A percentile compares a stretch with the other conserved stretches of the same genome.
Evolutionary conservation across 2,329 filamentous ascomycete species (phyloP).

Genomic region (Eutypa lata): DNA sequence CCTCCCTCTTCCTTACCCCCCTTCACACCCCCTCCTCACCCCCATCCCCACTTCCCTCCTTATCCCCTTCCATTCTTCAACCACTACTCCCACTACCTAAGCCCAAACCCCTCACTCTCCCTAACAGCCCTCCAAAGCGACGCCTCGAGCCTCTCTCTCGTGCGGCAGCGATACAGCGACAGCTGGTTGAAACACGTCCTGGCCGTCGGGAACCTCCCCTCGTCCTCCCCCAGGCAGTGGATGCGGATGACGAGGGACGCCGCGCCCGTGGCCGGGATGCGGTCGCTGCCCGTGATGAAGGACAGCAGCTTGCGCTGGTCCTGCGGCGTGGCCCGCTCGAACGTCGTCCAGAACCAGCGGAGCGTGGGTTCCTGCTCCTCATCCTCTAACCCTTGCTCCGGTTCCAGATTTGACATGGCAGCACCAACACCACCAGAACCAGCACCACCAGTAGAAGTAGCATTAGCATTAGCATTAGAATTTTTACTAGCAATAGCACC

Average conservation of each 20-base stretch:
- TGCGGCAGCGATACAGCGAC: slow-evolving; percentile 69
- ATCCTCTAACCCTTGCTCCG: too few species aligned
- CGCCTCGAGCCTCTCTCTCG: slow-evolving; percentile 62
- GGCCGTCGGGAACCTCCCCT: slow-evolving; percentile 74
- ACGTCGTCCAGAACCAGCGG: slow-evolving; percentile 86
- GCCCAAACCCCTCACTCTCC: slow-evolving; percentile 87
- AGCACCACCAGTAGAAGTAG: too few species aligned
- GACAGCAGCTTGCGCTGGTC: slow-evolving; percentile 76
- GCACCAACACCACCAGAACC: too few species aligned
- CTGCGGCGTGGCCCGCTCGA: slow-evolving; percentile 59
- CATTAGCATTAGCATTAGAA: too few species aligned
- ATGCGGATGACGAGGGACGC: slow-evolving; percentile 76
- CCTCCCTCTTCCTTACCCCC: too few species aligned
- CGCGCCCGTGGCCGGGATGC: slow-evolving; percentile 82
- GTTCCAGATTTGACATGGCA: too few species aligned
- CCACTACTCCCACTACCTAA: slow-evolving; percentile 60
- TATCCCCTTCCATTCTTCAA: slow-evolving; percentile 6
- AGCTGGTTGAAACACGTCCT: slow-evolving; percentile 90
- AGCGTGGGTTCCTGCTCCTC: slow-evolving; percentile 53
- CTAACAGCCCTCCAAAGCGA: slow-evolving; percentile 83
- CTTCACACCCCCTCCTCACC: too few species aligned
- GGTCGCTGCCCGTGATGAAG: slow-evolving; percentile 88
- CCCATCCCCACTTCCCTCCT: not conserved
- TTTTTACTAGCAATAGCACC: not conserved
- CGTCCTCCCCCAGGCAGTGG: slow-evolving; percentile 71